These are phyloP conservation scores for Hirsutella rhossiliensis DNA, from an alignment of 2,329 filamentous ascomycete genomes.

Conservation along the genomic window DNA sequence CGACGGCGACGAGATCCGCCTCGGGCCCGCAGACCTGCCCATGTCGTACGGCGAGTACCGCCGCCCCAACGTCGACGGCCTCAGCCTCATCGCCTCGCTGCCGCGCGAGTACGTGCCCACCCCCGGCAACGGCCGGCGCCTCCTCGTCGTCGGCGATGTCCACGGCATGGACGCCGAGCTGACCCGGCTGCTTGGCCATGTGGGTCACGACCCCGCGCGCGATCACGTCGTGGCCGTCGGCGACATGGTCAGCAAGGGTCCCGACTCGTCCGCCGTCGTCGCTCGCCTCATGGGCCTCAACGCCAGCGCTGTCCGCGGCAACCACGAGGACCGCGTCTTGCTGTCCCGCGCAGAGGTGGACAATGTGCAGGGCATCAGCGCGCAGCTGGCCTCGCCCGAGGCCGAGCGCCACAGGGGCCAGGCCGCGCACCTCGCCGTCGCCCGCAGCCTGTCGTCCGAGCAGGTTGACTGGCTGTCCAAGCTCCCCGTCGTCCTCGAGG, in stretches of 20 bases:
- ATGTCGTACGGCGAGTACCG: constrained; percentile 29
- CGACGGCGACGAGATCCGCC: constrained; percentile 2
- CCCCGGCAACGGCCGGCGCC: constrained; percentile 34
- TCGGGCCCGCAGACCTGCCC: constrained; percentile 17
- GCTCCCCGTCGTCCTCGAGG: constrained; percentile 66
- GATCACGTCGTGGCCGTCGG: constrained; percentile 71
- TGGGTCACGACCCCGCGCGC: constrained; percentile 39
- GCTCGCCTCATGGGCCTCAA: constrained; percentile 59
- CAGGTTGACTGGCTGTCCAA: constrained; percentile 58
- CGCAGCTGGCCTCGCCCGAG: constrained; percentile 12
- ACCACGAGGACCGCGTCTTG: constrained; percentile 85
- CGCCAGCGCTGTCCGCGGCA: constrained; percentile 78
- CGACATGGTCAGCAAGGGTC: constrained; percentile 77
- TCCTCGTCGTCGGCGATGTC: constrained; percentile 83
- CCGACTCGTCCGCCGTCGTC: constrained; percentile 68
- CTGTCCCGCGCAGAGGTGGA: constrained; percentile 36
- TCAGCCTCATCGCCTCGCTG: constrained; percentile 17
- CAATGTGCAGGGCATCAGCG: constrained; percentile 12
- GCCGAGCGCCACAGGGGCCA: constrained; percentile 20
- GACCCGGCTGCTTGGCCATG: constrained; percentile 51
- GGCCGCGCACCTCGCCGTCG: constrained; percentile 36
- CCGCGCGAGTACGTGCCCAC: constrained; percentile 19
- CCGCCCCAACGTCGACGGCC: constrained; percentile 23
- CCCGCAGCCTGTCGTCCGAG: constrained; percentile 36
- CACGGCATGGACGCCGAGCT: constrained; percentile 72